These are phyloP conservation scores for Leishmania gerbilli DNA, from an alignment of 208 protist species.

Conservation along the genomic window DNA sequence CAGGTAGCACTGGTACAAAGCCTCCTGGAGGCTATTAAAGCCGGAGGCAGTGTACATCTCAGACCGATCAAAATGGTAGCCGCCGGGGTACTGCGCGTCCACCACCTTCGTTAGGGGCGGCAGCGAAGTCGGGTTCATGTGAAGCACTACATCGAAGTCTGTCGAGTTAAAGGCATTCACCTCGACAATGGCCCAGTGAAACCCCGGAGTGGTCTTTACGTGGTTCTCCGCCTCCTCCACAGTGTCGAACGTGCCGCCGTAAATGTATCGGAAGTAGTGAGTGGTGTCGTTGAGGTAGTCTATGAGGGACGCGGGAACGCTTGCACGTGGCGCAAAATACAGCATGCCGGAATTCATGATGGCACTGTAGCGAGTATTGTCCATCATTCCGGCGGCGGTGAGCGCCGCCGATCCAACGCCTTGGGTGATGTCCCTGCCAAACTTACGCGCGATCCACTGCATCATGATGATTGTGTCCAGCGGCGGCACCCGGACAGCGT, in stretches of 20 bases:
- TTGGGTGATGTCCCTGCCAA: neutral
- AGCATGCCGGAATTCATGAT: constrained; percentile 46
- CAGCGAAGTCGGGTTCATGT: constrained; percentile 46
- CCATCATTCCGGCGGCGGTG: constrained; percentile 19
- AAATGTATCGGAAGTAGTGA: constrained; percentile 41
- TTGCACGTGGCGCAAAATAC: constrained; percentile 39
- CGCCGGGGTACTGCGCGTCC: constrained; percentile 38
- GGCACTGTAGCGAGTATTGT: constrained; percentile 35
- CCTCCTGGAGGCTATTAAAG: constrained; percentile 45
- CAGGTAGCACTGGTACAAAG: constrained; percentile 49
- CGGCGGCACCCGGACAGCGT: constrained; percentile 24
- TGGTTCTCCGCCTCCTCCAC: constrained; percentile 39
- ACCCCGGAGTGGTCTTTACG: constrained; percentile 14
- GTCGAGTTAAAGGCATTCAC: constrained; percentile 37
- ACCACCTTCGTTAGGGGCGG: constrained; percentile 30
- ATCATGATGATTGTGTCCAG: constrained; percentile 54
- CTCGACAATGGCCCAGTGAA: constrained; percentile 49
- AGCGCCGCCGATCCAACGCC: constrained; percentile 19
- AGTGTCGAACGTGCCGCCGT: constrained; percentile 44
- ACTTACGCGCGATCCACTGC: constrained; percentile 59
- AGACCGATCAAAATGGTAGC: constrained; percentile 32
- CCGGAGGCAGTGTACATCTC: constrained; percentile 57
- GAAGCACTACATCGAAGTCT: constrained; percentile 52
- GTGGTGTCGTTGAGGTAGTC: constrained; percentile 35
- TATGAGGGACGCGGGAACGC: constrained; percentile 28